Evolutionary conservation across 2,329 filamentous ascomycete species (phyloP).

Genomic region (Trichophyton equinum): DNA sequence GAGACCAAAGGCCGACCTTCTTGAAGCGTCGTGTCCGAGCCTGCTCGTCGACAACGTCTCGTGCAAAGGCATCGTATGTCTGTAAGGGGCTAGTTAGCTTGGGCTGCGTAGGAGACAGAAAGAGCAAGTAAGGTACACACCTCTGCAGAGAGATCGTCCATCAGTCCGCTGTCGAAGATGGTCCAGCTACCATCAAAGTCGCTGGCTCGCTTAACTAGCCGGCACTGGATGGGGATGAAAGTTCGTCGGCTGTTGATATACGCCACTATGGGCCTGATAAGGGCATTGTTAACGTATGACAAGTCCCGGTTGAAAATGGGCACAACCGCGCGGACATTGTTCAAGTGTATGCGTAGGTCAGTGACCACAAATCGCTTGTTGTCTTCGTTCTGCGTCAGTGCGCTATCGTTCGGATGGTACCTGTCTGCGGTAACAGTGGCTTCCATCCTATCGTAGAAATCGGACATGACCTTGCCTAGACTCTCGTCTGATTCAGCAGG

Average conservation of each 20-base stretch:
- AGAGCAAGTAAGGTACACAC: conserved; percentile 28
- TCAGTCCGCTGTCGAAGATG: conserved; percentile 79
- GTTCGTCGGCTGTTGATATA: conserved; percentile 95
- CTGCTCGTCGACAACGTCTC: conserved; percentile 80
- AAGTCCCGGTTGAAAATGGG: conserved; percentile 85
- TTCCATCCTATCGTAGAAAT: conserved; percentile 93
- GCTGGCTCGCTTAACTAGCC: conserved; percentile 73
- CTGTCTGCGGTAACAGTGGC: conserved; percentile 74
- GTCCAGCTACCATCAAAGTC: conserved; percentile 97
- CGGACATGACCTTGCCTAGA: conserved; percentile 86
- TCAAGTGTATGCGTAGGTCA: conserved; percentile 88
- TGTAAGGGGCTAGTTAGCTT: conserved; percentile 17
- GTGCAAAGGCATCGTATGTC: conserved; percentile 87
- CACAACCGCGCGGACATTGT: conserved; percentile 84
- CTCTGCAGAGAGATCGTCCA: conserved; percentile 86
- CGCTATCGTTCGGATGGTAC: conserved; percentile 27
- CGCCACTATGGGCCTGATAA: conserved; percentile 89
- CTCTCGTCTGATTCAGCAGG: conserved; percentile 78
- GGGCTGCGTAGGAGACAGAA: conserved; percentile 9
- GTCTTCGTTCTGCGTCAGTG: conserved; percentile 30
- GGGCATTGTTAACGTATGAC: conserved; percentile 89
- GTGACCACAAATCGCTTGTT: conserved; percentile 76
- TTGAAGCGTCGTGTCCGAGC: conserved; percentile 75
- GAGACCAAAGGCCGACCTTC: conserved; percentile 92
- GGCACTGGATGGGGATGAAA: conserved; percentile 89